These are phyloP conservation scores for Backusella mclennaniae DNA, from an alignment of 192 early-diverging fungal species.

Conservation along the genomic window DNA sequence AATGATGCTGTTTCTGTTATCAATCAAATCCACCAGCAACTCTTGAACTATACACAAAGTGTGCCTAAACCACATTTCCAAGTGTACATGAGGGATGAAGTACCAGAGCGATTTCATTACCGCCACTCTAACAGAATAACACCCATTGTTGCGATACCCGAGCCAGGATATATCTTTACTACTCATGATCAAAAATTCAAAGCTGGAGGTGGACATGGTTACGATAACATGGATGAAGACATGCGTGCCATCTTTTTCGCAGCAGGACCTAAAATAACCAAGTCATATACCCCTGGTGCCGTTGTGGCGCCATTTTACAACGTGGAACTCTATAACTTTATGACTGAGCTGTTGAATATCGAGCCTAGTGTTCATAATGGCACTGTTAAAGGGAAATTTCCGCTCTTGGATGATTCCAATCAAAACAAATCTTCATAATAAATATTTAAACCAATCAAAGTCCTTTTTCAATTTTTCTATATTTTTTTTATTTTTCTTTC, in stretches of 20 bases:
- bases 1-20: constrained; percentile 30
- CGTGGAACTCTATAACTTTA: constrained; percentile 69
- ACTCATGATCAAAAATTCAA: constrained; percentile 14
- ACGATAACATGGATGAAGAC: constrained; percentile 66
- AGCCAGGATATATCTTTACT: constrained; percentile 59
- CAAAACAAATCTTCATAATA: not conserved
- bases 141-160: constrained; percentile 69
- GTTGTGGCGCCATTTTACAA: constrained; percentile 58
- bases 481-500: not conserved
- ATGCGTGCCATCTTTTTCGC: constrained; percentile 90
- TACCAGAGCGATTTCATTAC: constrained; percentile 76
- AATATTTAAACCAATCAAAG: not conserved
- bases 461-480: not conserved
- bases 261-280: constrained; percentile 52
- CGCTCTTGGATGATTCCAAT: not conserved
- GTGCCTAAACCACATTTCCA: constrained; percentile 41
- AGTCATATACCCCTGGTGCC: not conserved
- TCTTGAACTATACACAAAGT: constrained; percentile 39
- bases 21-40: constrained; percentile 45
- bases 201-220: constrained; percentile 76
- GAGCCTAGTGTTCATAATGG: constrained; percentile 70
- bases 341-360: constrained; percentile 58
- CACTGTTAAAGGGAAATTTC: constrained; percentile 37
- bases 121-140: constrained; percentile 60
- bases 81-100: constrained; percentile 69